Evolutionary conservation across 352 stramenopile species (phyloP), one percentile per base, ranked within the genome.

Genomic region (Phytopythium chamaehyphon): DNA sequence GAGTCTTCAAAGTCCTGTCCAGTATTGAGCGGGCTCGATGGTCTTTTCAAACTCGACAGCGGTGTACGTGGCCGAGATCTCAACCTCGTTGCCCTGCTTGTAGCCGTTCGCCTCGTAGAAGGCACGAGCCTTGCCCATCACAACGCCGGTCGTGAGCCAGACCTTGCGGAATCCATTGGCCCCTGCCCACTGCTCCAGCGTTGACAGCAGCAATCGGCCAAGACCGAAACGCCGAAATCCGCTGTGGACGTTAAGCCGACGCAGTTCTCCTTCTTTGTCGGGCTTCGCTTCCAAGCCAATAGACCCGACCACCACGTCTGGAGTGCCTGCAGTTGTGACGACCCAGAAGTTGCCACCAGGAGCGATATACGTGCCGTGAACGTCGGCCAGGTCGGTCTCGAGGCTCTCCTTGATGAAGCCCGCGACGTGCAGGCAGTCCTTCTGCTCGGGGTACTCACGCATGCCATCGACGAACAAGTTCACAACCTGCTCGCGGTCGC

Each of bases 261-360:
- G 64, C 42, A 82, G 55, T 45, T 72, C 65, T 24, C 55, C 66
- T 21, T 59, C 53, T 5, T 39, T 15, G 37, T 72, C 56, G 2
- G 46, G 42, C 21, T 62, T 68, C 4, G 33, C 33, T 51, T 78
- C 65, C 8, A 78, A 52, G 5, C 31, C 71, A 14, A 82, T 59
- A 31, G 66, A 66, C 2, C 68, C 71, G 19, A 78, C 33, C 0
- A 73, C 12, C 11, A 56, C 33, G 24, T 50, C 45, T 3, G 49
- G 18, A 6, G 59, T 36, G 14, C 18, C 35, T 18, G 22, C 22
- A 5, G 50, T 21, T 4, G 62, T 64, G 9, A 63, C 62, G 18
- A 76, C 62, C 59, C 59, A 79, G 37, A 71, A 76, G 44, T 73
- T 59, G 16, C 66, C 69, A 3, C 69, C 65, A 1, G 12, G 10